Conservation (phyloP, 192 early-diverging fungal genomes). For the Funneliformis geosporum region DNA sequence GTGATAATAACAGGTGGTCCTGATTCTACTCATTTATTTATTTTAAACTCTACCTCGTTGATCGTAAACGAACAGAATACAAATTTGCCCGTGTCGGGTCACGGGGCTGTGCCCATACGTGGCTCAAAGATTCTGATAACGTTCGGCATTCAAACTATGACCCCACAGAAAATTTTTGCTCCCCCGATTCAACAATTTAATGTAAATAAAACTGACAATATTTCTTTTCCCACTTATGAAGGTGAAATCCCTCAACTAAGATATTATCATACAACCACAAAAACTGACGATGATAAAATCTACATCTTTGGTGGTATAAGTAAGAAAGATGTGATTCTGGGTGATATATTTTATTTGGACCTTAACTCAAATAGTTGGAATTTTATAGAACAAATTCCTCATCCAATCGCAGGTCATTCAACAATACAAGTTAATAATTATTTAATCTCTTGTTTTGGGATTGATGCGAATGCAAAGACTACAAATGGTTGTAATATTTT, state of each 20-base stretch:
- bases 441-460: slow-evolving; percentile 30
- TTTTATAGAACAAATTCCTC: neutral
- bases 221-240: neutral
- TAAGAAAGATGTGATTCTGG: neutral
- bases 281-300: slow-evolving; percentile 6
- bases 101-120: slow-evolving; percentile 15
- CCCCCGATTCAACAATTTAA: slow-evolving; percentile 5
- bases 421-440: slow-evolving; percentile 7
- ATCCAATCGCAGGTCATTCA: slow-evolving; percentile 26
- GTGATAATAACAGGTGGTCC: slow-evolving; percentile 9
- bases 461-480: neutral
- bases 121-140: slow-evolving; percentile 22
- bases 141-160: slow-evolving; percentile 7
- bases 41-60: slow-evolving; percentile 8
- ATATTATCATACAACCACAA: slow-evolving; percentile 5
- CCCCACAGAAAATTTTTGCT: slow-evolving; percentile 1
- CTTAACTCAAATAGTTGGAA: slow-evolving; percentile 5
- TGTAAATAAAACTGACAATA: neutral
- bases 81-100: slow-evolving; percentile 23
- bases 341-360: slow-evolving; percentile 14
- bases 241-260: neutral
- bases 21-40: neutral
- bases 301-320: slow-evolving; percentile 8
- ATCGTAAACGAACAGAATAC: slow-evolving; percentile 15
- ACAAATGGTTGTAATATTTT: slow-evolving; percentile 25